phyloP scores from a whole-genome alignment of 306 rosid species.

The Quercus cerris region DNA sequence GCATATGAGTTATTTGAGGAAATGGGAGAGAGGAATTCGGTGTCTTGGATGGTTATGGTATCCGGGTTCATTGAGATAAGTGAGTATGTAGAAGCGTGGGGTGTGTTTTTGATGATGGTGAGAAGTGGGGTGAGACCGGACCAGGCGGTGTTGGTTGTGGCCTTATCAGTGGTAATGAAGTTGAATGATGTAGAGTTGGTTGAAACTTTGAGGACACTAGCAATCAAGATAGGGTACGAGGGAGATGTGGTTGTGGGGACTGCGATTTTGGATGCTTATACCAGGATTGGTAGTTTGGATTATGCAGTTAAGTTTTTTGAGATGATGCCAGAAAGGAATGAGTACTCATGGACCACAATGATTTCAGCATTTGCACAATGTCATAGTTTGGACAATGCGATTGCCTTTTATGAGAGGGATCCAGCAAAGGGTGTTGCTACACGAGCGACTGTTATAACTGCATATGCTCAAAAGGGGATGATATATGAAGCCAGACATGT shows the following conservation, averaged over 20 bases:
- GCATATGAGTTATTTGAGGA: constrained; percentile 29
- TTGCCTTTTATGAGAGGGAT: constrained; percentile 24
- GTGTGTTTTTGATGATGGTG: constrained; percentile 18
- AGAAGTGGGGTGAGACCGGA: constrained; percentile 24
- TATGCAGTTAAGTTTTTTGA: constrained; percentile 8
- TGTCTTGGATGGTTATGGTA: constrained; percentile 33
- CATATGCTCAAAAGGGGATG: constrained; percentile 33
- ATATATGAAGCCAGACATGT: constrained; percentile 23
- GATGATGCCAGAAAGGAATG: constrained; percentile 34
- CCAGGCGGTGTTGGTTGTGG: constrained; percentile 24
- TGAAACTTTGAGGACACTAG: constrained; percentile 23
- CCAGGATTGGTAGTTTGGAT: constrained; percentile 26
- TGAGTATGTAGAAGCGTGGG: constrained; percentile 20
- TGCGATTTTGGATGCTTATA: constrained; percentile 24
- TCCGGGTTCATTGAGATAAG: constrained; percentile 24
- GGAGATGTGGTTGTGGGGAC: constrained; percentile 29
- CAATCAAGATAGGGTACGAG: constrained; percentile 7
- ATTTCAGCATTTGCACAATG: constrained; percentile 27
- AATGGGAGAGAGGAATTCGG: constrained; percentile 21
- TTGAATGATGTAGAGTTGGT: constrained; percentile 19
- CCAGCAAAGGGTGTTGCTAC: constrained; percentile 21
- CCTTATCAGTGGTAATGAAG: constrained; percentile 25
- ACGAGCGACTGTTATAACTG: constrained; percentile 27
- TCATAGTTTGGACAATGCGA: constrained; percentile 18
- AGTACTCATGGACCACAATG: constrained; percentile 27